A percentile compares a stretch with the other conserved stretches of the same genome.
Conservation (phyloP, 345 rosid species). For the Melaleuca quinquenervia region DNA sequence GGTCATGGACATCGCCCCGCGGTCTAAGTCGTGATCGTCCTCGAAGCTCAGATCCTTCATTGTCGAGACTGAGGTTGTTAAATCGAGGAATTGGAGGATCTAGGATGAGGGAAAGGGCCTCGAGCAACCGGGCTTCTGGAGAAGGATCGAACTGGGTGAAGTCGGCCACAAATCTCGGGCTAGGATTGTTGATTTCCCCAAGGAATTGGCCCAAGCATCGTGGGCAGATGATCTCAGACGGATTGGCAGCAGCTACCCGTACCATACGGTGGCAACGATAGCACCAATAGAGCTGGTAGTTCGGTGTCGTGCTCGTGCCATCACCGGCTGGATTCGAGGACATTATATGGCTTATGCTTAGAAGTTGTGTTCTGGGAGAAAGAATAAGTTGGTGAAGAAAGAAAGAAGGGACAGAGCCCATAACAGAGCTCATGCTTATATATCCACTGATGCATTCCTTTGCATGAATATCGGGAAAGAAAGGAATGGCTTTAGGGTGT, state of each 20-base stretch:
- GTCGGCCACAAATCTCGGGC: slow-evolving; percentile 35
- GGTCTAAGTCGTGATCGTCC: slow-evolving; percentile 5
- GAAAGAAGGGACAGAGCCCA: neutral
- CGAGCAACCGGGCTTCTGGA: slow-evolving; percentile 59
- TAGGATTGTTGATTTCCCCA: slow-evolving; percentile 24
- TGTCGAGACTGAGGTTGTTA: neutral
- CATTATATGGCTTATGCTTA: neutral
- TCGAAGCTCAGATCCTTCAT: neutral
- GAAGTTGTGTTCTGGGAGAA: neutral
- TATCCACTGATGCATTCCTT: neutral
- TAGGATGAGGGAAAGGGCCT: slow-evolving; percentile 53
- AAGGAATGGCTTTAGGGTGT: neutral
- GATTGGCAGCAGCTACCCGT: slow-evolving; percentile 28
- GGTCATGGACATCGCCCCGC: neutral
- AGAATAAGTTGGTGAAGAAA: neutral
- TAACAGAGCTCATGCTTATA: neutral
- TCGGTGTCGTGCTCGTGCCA: neutral
- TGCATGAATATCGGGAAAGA: neutral
- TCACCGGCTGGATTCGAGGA: neutral
- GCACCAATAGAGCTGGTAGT: slow-evolving; percentile 64
- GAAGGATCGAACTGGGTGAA: slow-evolving; percentile 56
- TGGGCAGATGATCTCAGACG: slow-evolving; percentile 43
- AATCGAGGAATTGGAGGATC: slow-evolving; percentile 39
- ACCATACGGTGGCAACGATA: slow-evolving; percentile 57
- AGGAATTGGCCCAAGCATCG: slow-evolving; percentile 52